phyloP scores from a whole-genome alignment of 2,329 filamentous ascomycete genomes.

The Cladosporium halotolerans region DNA sequence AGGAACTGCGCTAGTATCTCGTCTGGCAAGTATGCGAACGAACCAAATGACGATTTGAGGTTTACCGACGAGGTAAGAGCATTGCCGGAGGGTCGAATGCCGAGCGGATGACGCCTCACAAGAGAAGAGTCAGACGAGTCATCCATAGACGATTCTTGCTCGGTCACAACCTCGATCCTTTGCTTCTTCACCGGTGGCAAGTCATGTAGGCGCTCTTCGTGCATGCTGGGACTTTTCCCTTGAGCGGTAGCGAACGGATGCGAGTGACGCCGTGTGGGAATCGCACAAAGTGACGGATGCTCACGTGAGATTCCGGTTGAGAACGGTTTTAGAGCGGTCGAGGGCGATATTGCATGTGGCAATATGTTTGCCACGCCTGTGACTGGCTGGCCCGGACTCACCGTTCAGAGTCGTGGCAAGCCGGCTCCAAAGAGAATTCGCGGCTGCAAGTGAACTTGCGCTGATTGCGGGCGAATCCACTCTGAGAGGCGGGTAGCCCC shows the following conservation, averaged over 20 bases:
- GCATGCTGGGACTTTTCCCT: not conserved
- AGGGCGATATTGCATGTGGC: not conserved
- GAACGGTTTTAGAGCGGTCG: no score
- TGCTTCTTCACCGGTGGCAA: constrained; percentile 17
- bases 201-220: constrained; percentile 8
- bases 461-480: not conserved
- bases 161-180: constrained; percentile 16
- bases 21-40: constrained; percentile 66
- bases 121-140: constrained; percentile 32
- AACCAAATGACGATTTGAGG: constrained; percentile 60
- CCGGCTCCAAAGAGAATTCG: not conserved
- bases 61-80: constrained; percentile 61
- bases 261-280: no score
- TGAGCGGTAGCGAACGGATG: no score
- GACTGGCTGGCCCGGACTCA: not conserved
- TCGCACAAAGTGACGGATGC: no score
- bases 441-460: not conserved
- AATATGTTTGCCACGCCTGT: constrained; percentile 8
- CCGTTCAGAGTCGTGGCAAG: not conserved
- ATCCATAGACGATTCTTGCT: constrained; percentile 1
- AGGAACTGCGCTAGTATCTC: constrained; percentile 70
- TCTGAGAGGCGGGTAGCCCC: not conserved
- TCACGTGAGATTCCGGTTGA: no score
- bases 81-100: constrained; percentile 83
- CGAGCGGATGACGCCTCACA: constrained; percentile 72